phyloP scores from a whole-genome alignment of 148 eudicot genomes.

The Camellia sinensis region DNA sequence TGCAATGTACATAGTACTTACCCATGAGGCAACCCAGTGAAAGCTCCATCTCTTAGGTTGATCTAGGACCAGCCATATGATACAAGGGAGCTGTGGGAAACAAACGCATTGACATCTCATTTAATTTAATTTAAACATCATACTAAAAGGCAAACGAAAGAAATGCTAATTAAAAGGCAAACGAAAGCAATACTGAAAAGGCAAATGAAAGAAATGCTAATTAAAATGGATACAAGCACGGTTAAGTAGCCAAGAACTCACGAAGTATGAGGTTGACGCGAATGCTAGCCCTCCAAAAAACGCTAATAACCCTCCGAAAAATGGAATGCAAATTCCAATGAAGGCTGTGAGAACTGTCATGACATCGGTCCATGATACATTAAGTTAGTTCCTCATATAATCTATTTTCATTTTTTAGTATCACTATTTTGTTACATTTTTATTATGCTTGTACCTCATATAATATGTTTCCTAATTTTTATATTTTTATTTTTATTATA shows the following conservation, averaged over 20 bases:
- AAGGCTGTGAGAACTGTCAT: conserved; percentile 25
- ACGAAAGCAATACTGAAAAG: not conserved
- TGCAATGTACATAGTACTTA: conserved; percentile 1
- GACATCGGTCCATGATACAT: no score
- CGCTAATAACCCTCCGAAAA: conserved; percentile 35
- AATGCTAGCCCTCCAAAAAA: conserved; percentile 42
- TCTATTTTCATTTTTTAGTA: no score
- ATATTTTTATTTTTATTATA: no score
- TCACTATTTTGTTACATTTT: no score
- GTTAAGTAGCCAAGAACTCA: conserved; percentile 5
- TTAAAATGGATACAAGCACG: not conserved
- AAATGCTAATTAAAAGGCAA: not conserved
- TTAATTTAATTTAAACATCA: no score
- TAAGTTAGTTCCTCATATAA: no score
- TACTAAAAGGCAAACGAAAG: no score
- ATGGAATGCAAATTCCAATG: conserved; percentile 31
- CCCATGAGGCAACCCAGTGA: conserved; percentile 40
- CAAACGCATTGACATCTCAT: not conserved
- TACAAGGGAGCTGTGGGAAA: conserved; percentile 34
- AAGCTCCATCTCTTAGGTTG: conserved; percentile 37
- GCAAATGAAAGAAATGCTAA: not conserved
- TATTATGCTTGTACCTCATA: no score
- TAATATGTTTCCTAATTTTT: no score
- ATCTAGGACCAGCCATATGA: conserved; percentile 36
- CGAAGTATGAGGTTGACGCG: conserved; percentile 36